phyloP scores from a whole-genome alignment of 805 yeast genomes.

The Saccharomycopsis fermentans region DNA sequence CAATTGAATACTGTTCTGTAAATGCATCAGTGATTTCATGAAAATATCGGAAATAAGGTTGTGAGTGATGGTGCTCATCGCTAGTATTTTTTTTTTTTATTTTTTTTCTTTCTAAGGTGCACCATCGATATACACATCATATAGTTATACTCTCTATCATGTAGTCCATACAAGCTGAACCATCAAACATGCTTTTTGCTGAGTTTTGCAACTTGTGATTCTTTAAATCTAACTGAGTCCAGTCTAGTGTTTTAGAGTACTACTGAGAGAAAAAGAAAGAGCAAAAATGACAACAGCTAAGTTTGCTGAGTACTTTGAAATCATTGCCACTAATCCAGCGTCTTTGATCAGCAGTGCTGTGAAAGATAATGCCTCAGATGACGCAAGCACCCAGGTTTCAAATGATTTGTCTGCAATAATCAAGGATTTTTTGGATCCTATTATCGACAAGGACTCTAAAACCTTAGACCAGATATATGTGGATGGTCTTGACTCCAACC shows the following conservation, averaged over 20 bases:
- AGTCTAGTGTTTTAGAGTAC: not conserved
- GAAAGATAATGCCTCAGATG: not conserved
- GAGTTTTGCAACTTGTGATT: too few relatives aligned
- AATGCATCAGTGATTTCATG: too few relatives aligned
- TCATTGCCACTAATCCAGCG: constrained; percentile 2
- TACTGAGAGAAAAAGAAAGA: not conserved
- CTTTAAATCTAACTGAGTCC: not conserved
- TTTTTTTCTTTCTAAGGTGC: not conserved
- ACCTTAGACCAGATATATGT: constrained; percentile 72
- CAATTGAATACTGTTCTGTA: too few relatives aligned
- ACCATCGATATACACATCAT: too few relatives aligned
- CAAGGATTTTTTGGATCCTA: constrained; percentile 10
- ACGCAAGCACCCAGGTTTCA: not conserved
- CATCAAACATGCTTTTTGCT: too few relatives aligned
- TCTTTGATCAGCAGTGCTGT: constrained; percentile 3
- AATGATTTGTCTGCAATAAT: constrained; percentile 3
- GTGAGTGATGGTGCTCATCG: not conserved
- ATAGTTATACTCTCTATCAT: too few relatives aligned
- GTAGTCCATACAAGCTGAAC: too few relatives aligned
- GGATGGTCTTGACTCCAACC: constrained; percentile 83
- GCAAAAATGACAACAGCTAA: not conserved
- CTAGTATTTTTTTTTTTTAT: not conserved
- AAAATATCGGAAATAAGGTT: not conserved
- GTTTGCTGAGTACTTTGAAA: not conserved
- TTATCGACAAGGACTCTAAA: constrained; percentile 20